These are phyloP conservation scores for Fusarium ambrosium DNA, from an alignment of 2,329 filamentous ascomycete species.

Conservation along the genomic window DNA sequence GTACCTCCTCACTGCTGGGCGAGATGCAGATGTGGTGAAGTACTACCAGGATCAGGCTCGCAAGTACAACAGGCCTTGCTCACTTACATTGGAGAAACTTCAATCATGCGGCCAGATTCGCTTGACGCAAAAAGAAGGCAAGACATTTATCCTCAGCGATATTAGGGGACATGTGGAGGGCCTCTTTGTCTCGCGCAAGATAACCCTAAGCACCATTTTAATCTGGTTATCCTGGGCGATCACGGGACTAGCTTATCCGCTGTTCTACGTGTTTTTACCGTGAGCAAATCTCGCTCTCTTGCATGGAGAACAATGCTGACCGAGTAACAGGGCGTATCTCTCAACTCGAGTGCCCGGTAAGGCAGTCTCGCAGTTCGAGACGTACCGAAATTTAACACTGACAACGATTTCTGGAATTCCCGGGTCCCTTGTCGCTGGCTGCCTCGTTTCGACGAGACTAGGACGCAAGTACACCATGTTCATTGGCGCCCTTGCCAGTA, in stretches of 20 bases:
- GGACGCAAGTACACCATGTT: constrained; percentile 32
- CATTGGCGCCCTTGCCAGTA: constrained; percentile 10
- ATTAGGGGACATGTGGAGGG: not conserved
- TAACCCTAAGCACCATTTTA: constrained; percentile 21
- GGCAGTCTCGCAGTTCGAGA: constrained; percentile 3
- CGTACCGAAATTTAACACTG: constrained; percentile 56
- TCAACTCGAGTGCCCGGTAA: not conserved
- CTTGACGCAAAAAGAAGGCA: constrained; percentile 49
- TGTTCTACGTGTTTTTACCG: constrained; percentile 72
- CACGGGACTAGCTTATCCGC: constrained; percentile 79
- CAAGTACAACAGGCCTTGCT: constrained; percentile 17
- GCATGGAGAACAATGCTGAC: not conserved
- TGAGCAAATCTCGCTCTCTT: not conserved
- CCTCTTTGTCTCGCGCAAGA: constrained; percentile 18
- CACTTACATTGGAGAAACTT: constrained; percentile 8
- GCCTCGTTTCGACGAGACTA: constrained; percentile 56
- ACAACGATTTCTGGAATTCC: constrained; percentile 76
- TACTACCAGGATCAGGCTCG: constrained; percentile 12
- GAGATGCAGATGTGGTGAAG: constrained; percentile 11
- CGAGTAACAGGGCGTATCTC: constrained; percentile 5
- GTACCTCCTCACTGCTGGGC: constrained; percentile 3
- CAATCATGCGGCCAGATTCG: constrained; percentile 46
- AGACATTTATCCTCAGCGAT: not conserved
- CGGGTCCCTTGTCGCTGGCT: constrained; percentile 77
- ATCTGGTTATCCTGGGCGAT: constrained; percentile 52